phyloP scores from a whole-genome alignment of 208 protist genomes.

The Crithidia fasciculata region DNA sequence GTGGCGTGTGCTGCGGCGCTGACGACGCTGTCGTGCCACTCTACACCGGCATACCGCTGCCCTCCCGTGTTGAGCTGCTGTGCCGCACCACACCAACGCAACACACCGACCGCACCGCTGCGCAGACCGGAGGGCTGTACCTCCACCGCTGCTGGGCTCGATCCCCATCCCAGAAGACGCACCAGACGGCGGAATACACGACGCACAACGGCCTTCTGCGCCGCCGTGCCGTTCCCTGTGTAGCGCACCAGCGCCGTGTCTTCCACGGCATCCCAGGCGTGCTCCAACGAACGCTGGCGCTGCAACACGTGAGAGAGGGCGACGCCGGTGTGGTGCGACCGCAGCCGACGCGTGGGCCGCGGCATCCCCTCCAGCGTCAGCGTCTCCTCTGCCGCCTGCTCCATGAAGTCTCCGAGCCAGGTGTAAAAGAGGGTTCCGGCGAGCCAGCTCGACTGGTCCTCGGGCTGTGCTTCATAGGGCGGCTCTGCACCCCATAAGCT shows the following conservation, averaged over 20 bases:
- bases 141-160: neutral
- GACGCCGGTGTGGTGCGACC: constrained; percentile 32
- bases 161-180: neutral
- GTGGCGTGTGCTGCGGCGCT: no score
- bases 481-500: constrained; percentile 16
- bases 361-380: constrained; percentile 35
- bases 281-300: constrained; percentile 18
- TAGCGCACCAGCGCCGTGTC: neutral
- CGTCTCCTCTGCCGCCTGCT: constrained; percentile 34
- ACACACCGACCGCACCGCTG: no score
- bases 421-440: constrained; percentile 37
- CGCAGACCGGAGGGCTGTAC: no score
- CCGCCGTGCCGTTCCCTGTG: neutral
- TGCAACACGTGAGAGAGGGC: constrained; percentile 24
- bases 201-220: neutral
- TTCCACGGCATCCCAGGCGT: neutral
- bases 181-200: neutral
- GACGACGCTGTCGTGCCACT: no score
- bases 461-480: constrained; percentile 35
- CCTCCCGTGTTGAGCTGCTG: no score
- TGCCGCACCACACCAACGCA: no score
- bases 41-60: no score
- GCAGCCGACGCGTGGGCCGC: constrained; percentile 25
- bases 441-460: constrained; percentile 31
- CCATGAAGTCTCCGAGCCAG: constrained; percentile 44